Conservation (phyloP, 345 rosid genomes). For the Pistacia atlantica region DNA sequence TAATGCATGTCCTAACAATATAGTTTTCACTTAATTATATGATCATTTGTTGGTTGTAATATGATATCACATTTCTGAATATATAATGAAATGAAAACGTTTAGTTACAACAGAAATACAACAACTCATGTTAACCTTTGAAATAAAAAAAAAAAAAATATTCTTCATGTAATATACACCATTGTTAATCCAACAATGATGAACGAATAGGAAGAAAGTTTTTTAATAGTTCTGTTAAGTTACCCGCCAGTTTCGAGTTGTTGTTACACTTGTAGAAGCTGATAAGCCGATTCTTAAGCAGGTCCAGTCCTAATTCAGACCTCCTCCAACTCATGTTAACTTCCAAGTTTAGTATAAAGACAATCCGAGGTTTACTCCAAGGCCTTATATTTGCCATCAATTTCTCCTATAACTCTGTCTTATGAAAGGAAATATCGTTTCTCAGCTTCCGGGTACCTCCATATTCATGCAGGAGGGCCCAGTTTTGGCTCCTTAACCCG, state of each 20-base stretch:
- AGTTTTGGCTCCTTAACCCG: not conserved
- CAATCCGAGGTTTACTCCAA: constrained; percentile 22
- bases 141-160: too few relatives aligned
- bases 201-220: too few relatives aligned
- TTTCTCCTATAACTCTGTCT: constrained; percentile 20
- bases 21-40: too few relatives aligned
- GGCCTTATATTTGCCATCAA: constrained; percentile 11
- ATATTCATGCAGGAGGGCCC: constrained; percentile 30
- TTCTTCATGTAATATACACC: too few relatives aligned
- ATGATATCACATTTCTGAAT: too few relatives aligned
- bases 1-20: too few relatives aligned
- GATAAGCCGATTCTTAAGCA: not conserved
- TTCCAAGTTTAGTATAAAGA: not conserved
- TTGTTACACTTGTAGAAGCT: not conserved
- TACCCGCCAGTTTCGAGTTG: constrained; percentile 12
- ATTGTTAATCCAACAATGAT: too few relatives aligned
- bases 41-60: too few relatives aligned
- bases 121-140: too few relatives aligned
- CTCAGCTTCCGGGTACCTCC: constrained; percentile 28
- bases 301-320: not conserved
- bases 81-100: too few relatives aligned
- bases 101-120: too few relatives aligned
- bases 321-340: not conserved
- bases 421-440: not conserved
- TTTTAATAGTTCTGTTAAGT: not conserved